These are phyloP conservation scores for Elasticomyces elasticus DNA, from an alignment of 495 filamentous ascomycete genomes.

Conservation along the genomic window DNA sequence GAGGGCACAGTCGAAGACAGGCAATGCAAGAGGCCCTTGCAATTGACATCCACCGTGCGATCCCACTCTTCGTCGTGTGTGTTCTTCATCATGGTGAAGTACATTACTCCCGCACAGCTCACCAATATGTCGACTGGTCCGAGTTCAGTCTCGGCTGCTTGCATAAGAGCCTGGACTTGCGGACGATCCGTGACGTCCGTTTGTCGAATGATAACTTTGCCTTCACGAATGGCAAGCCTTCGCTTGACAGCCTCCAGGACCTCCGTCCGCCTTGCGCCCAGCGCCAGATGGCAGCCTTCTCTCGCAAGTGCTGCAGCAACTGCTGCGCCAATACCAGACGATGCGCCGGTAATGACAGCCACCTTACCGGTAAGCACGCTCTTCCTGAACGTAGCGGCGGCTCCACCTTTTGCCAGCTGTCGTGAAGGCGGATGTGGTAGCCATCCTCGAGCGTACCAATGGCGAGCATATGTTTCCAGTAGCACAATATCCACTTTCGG, in stretches of 20 bases:
- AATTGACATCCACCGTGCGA: slow-evolving; percentile 60
- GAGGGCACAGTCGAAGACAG: slow-evolving; percentile 48
- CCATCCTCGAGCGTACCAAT: slow-evolving; percentile 64
- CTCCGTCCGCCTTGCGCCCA: slow-evolving; percentile 52
- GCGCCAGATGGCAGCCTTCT: slow-evolving; percentile 51
- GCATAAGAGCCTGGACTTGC: slow-evolving; percentile 48
- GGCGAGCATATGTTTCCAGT: slow-evolving; percentile 55
- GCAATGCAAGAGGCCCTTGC: slow-evolving; percentile 59
- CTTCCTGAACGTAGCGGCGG: slow-evolving; percentile 30
- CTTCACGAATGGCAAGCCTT: slow-evolving; percentile 38
- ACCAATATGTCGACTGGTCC: slow-evolving; percentile 58
- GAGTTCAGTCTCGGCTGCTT: slow-evolving; percentile 42
- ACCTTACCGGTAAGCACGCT: slow-evolving; percentile 45
- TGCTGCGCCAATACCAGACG: slow-evolving; percentile 46
- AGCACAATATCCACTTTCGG: slow-evolving; percentile 50
- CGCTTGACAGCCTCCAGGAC: slow-evolving; percentile 48
- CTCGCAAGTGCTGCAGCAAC: slow-evolving; percentile 32
- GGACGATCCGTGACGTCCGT: slow-evolving; percentile 52
- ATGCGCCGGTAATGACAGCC: slow-evolving; percentile 46
- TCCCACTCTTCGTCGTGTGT: slow-evolving; percentile 56
- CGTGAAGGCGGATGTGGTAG: slow-evolving; percentile 44
- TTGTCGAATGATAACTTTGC: slow-evolving; percentile 46
- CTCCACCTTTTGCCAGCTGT: slow-evolving; percentile 29
- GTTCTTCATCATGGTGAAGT: slow-evolving; percentile 66
- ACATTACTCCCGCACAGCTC: slow-evolving; percentile 64